Conservation (phyloP, 768 basidiomycete genomes). For the Saitozyma podzolica region DNA sequence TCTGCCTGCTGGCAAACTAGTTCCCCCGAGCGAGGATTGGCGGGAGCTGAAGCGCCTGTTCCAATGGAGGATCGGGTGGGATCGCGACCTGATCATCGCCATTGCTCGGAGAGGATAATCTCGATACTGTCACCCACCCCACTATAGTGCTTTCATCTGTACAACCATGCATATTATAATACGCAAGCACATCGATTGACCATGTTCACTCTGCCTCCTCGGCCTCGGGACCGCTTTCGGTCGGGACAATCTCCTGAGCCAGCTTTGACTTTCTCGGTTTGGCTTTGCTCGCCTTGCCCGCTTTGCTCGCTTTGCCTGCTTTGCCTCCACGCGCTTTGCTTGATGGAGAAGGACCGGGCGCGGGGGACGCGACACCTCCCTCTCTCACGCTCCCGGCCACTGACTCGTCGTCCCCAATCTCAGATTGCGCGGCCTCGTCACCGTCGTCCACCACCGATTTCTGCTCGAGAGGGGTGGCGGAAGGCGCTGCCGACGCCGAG, state of each 20-base stretch:
- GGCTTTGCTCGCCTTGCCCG: constrained; percentile 12
- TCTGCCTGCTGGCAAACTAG: constrained; percentile 18
- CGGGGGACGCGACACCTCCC: too few species aligned
- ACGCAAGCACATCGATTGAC: too few species aligned
- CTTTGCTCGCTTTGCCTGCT: neutral
- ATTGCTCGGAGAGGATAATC: constrained; percentile 59
- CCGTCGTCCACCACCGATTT: neutral
- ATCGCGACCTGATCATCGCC: constrained; percentile 87
- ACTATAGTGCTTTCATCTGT: neutral
- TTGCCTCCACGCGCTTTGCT: constrained; percentile 1
- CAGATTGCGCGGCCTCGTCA: constrained; percentile 21
- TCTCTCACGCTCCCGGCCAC: neutral
- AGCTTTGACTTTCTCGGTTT: constrained; percentile 40
- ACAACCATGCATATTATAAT: neutral
- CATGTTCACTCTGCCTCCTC: too few species aligned
- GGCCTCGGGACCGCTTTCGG: neutral
- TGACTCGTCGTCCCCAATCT: constrained; percentile 23
- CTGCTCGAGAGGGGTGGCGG: neutral
- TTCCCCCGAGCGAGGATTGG: constrained; percentile 62
- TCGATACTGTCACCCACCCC: neutral
- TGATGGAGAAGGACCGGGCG: too few species aligned
- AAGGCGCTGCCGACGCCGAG: constrained; percentile 2
- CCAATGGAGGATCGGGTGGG: constrained; percentile 74
- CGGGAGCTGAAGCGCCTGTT: constrained; percentile 78
- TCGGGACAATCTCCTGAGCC: constrained; percentile 40